A percentile compares a stretch with the other conserved stretches of the same genome.
phyloP scores from a whole-genome alignment of 2,329 filamentous ascomycete species.

The Diplodia intermedia region DNA sequence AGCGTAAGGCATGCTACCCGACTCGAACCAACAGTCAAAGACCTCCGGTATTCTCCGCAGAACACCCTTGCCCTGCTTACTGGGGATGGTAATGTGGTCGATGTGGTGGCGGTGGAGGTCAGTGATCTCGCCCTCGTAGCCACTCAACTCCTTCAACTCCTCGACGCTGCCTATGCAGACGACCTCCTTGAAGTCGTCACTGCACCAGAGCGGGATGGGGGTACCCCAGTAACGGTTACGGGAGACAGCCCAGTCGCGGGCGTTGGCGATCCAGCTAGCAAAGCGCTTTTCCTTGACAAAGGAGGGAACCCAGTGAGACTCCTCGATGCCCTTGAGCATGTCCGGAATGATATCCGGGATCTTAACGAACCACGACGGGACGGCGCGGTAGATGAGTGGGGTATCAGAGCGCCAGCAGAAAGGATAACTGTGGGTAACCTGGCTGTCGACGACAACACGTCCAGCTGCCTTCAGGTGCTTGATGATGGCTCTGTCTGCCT shows the following conservation, averaged over 20 bases:
- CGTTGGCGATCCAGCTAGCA: constrained; percentile 87
- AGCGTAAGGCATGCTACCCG: constrained; percentile 93
- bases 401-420: constrained; percentile 97
- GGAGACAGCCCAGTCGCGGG: constrained; percentile 94
- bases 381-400: constrained; percentile 88
- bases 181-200: constrained; percentile 84
- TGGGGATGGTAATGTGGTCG: constrained; percentile 92
- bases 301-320: constrained; percentile 88
- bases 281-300: constrained; percentile 93
- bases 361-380: constrained; percentile 94
- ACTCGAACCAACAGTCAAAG: constrained; percentile 98
- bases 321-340: constrained; percentile 89
- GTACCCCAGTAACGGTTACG: constrained; percentile 96
- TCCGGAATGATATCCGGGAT: constrained; percentile 82
- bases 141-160: constrained; percentile 84
- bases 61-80: constrained; percentile 83
- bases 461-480: constrained; percentile 81
- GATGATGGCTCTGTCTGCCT: constrained; percentile 90
- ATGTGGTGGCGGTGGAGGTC: constrained; percentile 94
- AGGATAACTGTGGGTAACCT: constrained; percentile 89
- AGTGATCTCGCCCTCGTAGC: constrained; percentile 80
- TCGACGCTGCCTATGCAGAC: constrained; percentile 85
- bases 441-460: constrained; percentile 81
- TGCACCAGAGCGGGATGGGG: constrained; percentile 89
- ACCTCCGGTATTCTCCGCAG: constrained; percentile 84